Percentiles rank a stretch among this genome's conserved stretches.
Evolutionary conservation across 78 protist genomes (phyloP).

Genomic region (Dictyostelium purpureum): DNA sequence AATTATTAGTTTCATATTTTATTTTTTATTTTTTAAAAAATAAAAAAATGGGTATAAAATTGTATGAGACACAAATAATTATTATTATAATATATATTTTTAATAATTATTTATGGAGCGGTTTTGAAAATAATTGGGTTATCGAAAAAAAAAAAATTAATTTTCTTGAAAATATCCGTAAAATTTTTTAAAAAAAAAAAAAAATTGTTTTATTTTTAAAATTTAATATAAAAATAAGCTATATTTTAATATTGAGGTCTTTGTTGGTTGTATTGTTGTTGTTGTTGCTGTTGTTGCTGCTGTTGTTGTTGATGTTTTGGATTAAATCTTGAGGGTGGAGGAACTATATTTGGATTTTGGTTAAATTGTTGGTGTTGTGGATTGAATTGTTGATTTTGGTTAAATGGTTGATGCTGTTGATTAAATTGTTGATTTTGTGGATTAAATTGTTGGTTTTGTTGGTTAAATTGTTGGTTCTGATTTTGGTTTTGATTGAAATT

Average conservation of each 20-base stretch:
- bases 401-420: neutral
- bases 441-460: neutral
- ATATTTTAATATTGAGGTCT: conserved; percentile 7
- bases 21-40: too few species aligned
- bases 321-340: neutral
- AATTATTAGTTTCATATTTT: too few species aligned
- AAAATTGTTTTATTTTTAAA: too few species aligned
- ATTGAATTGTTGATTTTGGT: conserved; percentile 16
- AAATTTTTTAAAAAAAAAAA: too few species aligned
- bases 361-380: neutral
- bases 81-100: too few species aligned
- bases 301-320: conserved; percentile 19
- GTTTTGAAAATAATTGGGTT: too few species aligned
- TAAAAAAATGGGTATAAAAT: too few species aligned
- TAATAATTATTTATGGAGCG: too few species aligned
- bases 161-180: too few species aligned
- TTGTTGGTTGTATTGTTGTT: neutral
- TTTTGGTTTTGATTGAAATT: neutral
- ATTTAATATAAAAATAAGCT: too few species aligned
- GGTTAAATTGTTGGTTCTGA: neutral
- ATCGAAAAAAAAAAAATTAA: too few species aligned
- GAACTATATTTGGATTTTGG: neutral
- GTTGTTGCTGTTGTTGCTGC: neutral
- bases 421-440: conserved; percentile 8
- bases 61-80: too few species aligned